Conservation (phyloP, 2,329 filamentous ascomycete species). For the Didymella sp. region DNA sequence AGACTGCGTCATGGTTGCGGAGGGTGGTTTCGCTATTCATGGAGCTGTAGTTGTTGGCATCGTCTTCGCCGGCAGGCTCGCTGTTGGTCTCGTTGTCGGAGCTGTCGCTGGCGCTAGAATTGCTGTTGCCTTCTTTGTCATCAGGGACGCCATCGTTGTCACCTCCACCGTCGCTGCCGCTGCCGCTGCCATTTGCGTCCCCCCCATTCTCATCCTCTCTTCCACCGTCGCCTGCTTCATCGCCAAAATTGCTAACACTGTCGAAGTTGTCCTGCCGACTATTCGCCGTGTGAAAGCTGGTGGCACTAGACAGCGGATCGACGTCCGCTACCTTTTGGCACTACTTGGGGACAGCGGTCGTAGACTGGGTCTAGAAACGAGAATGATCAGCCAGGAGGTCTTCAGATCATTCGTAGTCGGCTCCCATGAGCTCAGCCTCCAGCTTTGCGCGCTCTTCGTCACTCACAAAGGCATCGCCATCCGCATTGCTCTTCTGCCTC, state of each 20-base stretch:
- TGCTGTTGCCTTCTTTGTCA: not conserved
- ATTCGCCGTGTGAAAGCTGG: not conserved
- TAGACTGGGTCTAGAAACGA: not conserved
- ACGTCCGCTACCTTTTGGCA: not conserved
- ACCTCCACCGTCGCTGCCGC: not conserved
- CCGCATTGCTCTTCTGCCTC: slow-evolving; percentile 36
- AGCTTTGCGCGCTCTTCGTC: slow-evolving; percentile 38
- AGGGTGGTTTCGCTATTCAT: not conserved
- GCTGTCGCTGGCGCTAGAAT: not conserved
- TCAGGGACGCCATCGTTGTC: not conserved
- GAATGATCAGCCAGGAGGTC: not conserved
- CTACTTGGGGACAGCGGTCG: not conserved
- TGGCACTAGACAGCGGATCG: not conserved
- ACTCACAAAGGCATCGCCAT: slow-evolving; percentile 18
- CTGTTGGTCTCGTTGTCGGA: not conserved
- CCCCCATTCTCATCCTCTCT: not conserved
- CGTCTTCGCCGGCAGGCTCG: not conserved
- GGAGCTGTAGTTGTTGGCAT: not conserved
- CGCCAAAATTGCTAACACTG: not conserved
- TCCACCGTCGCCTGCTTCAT: not conserved
- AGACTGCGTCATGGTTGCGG: not conserved
- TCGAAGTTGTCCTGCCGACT: not conserved
- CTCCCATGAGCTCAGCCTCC: slow-evolving; percentile 43
- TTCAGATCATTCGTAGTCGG: slow-evolving; percentile 35
- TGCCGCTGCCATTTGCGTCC: not conserved